These are phyloP conservation scores for Borealophlyctis nickersoniae DNA, from an alignment of 192 early-diverging fungal genomes.

Conservation along the genomic window DNA sequence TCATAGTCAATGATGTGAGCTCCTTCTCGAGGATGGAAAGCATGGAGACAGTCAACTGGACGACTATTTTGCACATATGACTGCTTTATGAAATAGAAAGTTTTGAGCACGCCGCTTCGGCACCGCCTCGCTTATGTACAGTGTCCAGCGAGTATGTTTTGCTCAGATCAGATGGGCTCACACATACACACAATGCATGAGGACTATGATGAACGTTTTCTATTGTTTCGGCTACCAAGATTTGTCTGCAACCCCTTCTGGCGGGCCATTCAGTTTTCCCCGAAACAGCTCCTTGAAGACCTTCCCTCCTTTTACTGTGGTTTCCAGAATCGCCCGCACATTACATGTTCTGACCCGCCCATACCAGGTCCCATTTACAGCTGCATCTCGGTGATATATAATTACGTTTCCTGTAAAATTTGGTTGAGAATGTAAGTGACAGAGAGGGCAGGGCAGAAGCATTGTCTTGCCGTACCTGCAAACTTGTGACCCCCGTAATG, in stretches of 20 bases:
- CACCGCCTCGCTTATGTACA: too few species aligned
- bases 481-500: conserved; percentile 57
- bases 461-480: background rate
- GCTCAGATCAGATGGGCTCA: too few species aligned
- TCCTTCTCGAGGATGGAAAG: background rate
- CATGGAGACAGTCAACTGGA: too few species aligned
- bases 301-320: conserved; percentile 35
- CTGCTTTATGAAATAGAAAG: too few species aligned
- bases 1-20: background rate
- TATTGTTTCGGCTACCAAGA: too few species aligned
- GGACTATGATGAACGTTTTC: too few species aligned
- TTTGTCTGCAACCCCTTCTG: background rate
- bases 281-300: conserved; percentile 47
- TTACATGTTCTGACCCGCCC: conserved; percentile 50
- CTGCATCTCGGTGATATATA: conserved; percentile 35
- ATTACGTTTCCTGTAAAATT: conserved; percentile 71
- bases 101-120: too few species aligned
- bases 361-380: conserved; percentile 44
- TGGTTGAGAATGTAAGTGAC: conserved; percentile 2
- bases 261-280: conserved; percentile 28
- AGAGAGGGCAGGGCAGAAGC: background rate
- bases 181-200: too few species aligned
- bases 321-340: conserved; percentile 37
- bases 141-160: too few species aligned
- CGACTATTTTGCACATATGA: too few species aligned